Percentiles rank a stretch among this genome's conserved stretches.
Conservation (phyloP, 208 protist species). For the Acanthamoeba royreba region DNA sequence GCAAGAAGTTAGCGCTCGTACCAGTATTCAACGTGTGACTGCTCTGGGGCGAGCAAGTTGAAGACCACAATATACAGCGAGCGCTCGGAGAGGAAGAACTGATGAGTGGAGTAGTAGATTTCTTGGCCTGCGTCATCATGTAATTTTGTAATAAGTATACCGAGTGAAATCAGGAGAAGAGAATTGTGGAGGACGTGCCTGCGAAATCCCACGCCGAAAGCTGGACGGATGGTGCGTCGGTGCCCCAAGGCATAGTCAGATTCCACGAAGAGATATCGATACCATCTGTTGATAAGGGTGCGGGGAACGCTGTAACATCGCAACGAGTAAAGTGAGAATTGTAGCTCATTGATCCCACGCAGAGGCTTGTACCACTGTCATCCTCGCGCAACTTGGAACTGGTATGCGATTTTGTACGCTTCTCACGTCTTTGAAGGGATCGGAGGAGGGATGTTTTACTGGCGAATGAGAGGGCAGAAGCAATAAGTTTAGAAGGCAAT, state of each 20-base stretch:
- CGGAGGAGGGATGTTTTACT: not conserved
- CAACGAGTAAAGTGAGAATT: too few relatives aligned
- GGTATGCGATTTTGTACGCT: too few relatives aligned
- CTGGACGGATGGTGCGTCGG: not conserved
- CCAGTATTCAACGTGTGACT: slow-evolving; percentile 27
- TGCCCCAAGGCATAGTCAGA: not conserved
- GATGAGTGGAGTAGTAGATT: slow-evolving; percentile 31
- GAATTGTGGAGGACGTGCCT: not conserved
- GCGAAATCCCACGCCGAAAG: slow-evolving; percentile 20
- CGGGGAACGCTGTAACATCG: too few relatives aligned
- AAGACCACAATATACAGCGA: slow-evolving; percentile 19
- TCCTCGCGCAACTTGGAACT: too few relatives aligned
- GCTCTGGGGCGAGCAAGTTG: not conserved
- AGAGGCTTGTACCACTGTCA: too few relatives aligned
- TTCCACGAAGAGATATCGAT: slow-evolving; percentile 23
- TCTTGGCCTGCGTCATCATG: slow-evolving; percentile 25
- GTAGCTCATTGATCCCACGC: too few relatives aligned
- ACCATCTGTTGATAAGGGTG: not conserved
- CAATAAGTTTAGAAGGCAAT: not conserved
- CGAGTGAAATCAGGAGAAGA: too few relatives aligned
- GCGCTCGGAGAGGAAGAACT: not conserved
- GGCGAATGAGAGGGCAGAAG: not conserved
- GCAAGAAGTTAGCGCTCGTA: too few relatives aligned
- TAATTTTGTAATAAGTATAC: too few relatives aligned
- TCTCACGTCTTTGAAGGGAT: not conserved